Evolutionary conservation across 2,329 filamentous ascomycete species (phyloP).

Genomic region (Arthrinium puccinioides): DNA sequence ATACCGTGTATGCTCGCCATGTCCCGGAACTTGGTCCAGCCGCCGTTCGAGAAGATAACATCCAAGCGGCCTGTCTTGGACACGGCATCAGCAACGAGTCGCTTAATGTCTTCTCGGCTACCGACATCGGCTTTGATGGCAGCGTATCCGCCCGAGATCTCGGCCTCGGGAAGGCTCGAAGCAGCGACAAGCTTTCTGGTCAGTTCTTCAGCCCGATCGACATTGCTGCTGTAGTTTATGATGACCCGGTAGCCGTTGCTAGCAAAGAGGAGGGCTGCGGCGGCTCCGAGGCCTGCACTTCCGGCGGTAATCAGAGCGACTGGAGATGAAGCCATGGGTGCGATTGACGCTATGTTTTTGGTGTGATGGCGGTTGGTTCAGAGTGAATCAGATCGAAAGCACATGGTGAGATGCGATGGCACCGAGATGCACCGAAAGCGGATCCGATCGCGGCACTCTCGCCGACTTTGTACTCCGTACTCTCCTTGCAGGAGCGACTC

Average conservation of each 20-base stretch:
- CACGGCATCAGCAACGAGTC: conserved; percentile 52
- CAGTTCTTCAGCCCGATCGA: conserved; percentile 51
- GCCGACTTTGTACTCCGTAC: no score
- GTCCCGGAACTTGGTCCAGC: conserved; percentile 38
- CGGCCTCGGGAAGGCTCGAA: conserved; percentile 26
- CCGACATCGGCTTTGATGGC: conserved; percentile 62
- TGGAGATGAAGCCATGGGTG: conserved; percentile 17
- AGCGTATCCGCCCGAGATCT: conserved; percentile 23
- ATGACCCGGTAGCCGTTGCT: conserved; percentile 60
- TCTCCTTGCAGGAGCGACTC: no score
- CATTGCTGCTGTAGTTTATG: conserved; percentile 64
- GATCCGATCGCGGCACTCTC: no score
- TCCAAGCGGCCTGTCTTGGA: conserved; percentile 63
- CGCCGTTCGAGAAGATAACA: conserved; percentile 69
- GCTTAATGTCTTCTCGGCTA: conserved; percentile 47
- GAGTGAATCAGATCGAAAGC: no score
- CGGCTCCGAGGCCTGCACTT: conserved; percentile 62
- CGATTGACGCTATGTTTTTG: no score
- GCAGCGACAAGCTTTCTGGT: conserved; percentile 44
- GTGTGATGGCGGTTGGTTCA: no score
- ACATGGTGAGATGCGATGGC: no score
- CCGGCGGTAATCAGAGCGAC: conserved; percentile 43
- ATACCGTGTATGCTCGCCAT: conserved; percentile 6
- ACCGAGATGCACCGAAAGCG: no score
- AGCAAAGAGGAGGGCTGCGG: conserved; percentile 61